Evolutionary conservation across 2,329 filamentous ascomycete species (phyloP).

Genomic region (Botryotinia narcissicola): DNA sequence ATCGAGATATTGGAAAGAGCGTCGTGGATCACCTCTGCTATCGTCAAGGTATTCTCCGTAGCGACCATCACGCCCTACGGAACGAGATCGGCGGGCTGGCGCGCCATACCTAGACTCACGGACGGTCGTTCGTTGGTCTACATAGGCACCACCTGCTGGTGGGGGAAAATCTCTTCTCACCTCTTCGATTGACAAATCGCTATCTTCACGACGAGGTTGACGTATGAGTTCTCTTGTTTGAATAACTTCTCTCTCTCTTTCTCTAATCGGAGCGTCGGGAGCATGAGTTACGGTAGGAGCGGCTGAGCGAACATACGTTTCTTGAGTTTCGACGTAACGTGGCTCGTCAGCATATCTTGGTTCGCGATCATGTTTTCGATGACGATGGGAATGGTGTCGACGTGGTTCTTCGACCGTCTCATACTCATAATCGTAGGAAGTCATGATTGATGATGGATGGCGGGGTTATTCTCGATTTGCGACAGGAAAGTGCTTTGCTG

Average conservation of each 20-base stretch:
- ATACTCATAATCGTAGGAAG: constrained; percentile 30
- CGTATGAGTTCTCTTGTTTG: constrained; percentile 57
- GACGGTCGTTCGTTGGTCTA: constrained; percentile 30
- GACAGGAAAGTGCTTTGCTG: constrained; percentile 5
- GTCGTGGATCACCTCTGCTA: constrained; percentile 43
- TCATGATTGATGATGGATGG: constrained; percentile 12
- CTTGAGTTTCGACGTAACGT: constrained; percentile 50
- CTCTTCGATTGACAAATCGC: constrained; percentile 74
- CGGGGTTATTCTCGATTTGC: constrained; percentile 17
- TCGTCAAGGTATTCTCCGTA: constrained; percentile 56
- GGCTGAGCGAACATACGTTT: constrained; percentile 36
- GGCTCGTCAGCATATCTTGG: constrained; percentile 52
- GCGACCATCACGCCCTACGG: constrained; percentile 59
- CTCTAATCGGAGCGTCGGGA: constrained; percentile 29
- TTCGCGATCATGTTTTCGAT: constrained; percentile 42
- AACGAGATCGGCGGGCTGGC: constrained; percentile 58
- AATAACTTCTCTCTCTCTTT: constrained; percentile 18
- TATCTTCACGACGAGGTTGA: constrained; percentile 63
- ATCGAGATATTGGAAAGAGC: constrained; percentile 47
- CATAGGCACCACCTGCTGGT: constrained; percentile 37
- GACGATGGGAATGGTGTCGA: constrained; percentile 33
- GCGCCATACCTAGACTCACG: constrained; percentile 38
- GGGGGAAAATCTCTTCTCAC: constrained; percentile 82
- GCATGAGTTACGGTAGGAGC: constrained; percentile 31
- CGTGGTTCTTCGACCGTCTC: constrained; percentile 30